Evolutionary conservation across 2,329 filamentous ascomycete species (phyloP).

Genomic region (Epichloe bromicola): DNA sequence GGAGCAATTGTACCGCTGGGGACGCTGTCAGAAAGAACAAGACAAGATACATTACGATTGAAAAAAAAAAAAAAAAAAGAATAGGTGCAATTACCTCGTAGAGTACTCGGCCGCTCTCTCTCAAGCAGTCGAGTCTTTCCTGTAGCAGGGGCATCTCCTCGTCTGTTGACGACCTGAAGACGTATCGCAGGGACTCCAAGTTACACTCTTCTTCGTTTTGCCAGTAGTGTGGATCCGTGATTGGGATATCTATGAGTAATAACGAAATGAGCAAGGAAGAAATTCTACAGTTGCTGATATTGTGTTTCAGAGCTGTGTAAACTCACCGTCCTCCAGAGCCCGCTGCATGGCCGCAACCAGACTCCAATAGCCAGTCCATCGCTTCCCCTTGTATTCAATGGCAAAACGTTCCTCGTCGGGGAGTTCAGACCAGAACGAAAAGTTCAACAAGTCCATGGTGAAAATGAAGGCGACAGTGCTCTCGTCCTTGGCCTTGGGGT

Average conservation of each 20-base stretch:
- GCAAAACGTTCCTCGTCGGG: slow-evolving; percentile 62
- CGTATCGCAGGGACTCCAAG: slow-evolving; percentile 55
- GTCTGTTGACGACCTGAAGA: slow-evolving; percentile 77
- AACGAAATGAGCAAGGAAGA: background rate
- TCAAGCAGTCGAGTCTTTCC: slow-evolving; percentile 64
- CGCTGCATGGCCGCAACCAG: slow-evolving; percentile 77
- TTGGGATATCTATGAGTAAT: slow-evolving; percentile 55
- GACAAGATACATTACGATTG: too few species aligned
- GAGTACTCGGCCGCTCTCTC: slow-evolving; percentile 71
- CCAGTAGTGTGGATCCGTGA: slow-evolving; percentile 85
- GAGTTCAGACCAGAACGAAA: slow-evolving; percentile 83
- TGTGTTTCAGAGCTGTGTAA: background rate
- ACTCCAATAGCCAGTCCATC: slow-evolving; percentile 93
- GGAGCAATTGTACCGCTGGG: slow-evolving; percentile 60
- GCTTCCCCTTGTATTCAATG: slow-evolving; percentile 66
- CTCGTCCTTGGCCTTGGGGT: slow-evolving; percentile 72
- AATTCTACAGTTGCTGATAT: background rate
- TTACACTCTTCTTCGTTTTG: slow-evolving; percentile 62
- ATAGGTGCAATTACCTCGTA: slow-evolving; percentile 43
- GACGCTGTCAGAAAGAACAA: background rate
- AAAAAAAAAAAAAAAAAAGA: background rate
- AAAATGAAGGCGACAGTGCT: slow-evolving; percentile 84
- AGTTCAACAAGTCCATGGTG: slow-evolving; percentile 92
- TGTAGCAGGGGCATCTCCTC: slow-evolving; percentile 78
- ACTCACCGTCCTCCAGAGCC: slow-evolving; percentile 67